A percentile compares a stretch with the other conserved stretches of the same genome.
phyloP scores from a whole-genome alignment of 176 grass and related monocot species.

The Cymbopogon citratus region DNA sequence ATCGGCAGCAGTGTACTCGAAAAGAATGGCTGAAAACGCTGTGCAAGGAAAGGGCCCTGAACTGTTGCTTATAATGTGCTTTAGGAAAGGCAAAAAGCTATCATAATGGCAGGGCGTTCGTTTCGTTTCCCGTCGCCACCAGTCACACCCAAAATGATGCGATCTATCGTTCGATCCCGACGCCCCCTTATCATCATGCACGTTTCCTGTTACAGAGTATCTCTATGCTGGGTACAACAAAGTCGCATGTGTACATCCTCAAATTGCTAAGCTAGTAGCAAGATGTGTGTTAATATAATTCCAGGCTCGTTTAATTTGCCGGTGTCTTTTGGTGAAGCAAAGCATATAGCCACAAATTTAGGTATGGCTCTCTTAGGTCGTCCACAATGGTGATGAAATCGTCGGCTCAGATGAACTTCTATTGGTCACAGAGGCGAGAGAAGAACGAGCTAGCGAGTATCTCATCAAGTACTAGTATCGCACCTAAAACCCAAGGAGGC shows the following conservation, averaged over 20 bases:
- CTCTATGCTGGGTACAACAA: slow-evolving; percentile 12
- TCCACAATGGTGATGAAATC: no score
- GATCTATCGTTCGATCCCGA: background rate
- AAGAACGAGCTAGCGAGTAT: no score
- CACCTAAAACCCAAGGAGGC: no score
- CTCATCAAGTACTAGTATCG: no score
- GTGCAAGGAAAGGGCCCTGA: slow-evolving; percentile 9
- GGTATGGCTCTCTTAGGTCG: no score
- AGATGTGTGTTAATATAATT: background rate
- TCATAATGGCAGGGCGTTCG: background rate
- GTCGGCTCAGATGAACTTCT: no score
- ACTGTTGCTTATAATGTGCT: slow-evolving; percentile 25
- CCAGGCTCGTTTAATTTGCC: background rate
- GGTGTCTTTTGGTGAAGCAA: background rate
- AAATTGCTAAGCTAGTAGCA: background rate
- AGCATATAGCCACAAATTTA: background rate
- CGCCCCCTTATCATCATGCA: background rate
- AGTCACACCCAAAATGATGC: slow-evolving; percentile 25
- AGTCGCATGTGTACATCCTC: background rate
- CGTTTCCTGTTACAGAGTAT: background rate
- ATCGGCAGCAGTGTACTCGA: background rate
- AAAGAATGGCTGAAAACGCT: slow-evolving; percentile 16
- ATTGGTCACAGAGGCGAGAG: no score
- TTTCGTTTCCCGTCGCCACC: slow-evolving; percentile 31
- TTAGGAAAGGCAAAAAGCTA: slow-evolving; percentile 11